Evolutionary conservation across 345 rosid genomes (phyloP).

Genomic region (Psidium friedrichsthalianum): DNA sequence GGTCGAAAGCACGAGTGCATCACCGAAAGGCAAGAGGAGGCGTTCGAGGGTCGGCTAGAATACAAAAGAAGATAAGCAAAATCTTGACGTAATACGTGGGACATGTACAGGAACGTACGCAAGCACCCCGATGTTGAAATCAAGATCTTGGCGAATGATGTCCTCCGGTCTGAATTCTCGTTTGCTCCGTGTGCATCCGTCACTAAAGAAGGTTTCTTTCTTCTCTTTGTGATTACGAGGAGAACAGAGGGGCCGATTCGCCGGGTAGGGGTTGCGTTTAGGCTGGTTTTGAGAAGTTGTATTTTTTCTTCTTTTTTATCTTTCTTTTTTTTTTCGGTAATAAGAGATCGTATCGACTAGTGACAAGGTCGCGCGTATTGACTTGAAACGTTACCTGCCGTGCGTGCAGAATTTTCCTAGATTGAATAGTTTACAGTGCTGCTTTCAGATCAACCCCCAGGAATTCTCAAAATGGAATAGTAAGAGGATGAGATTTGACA

Average conservation of each 20-base stretch:
- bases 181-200: neutral
- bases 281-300: neutral
- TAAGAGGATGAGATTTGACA: neutral
- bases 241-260: neutral
- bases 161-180: neutral
- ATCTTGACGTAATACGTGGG: neutral
- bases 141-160: neutral
- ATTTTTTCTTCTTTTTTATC: neutral
- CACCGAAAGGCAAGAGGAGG: neutral
- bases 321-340: neutral
- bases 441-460: neutral
- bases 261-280: neutral
- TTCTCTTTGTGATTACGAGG: neutral
- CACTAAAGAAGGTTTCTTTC: neutral
- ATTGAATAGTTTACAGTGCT: neutral
- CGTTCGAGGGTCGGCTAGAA: neutral
- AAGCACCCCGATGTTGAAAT: neutral
- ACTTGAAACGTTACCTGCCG: neutral
- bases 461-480: neutral
- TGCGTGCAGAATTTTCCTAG: neutral
- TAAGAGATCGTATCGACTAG: neutral
- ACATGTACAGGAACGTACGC: neutral
- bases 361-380: accelerated
- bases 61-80: neutral
- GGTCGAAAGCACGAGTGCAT: neutral